Evolutionary conservation across 2,329 filamentous ascomycete genomes (phyloP).

Genomic region (Harringtonia lauricola): DNA sequence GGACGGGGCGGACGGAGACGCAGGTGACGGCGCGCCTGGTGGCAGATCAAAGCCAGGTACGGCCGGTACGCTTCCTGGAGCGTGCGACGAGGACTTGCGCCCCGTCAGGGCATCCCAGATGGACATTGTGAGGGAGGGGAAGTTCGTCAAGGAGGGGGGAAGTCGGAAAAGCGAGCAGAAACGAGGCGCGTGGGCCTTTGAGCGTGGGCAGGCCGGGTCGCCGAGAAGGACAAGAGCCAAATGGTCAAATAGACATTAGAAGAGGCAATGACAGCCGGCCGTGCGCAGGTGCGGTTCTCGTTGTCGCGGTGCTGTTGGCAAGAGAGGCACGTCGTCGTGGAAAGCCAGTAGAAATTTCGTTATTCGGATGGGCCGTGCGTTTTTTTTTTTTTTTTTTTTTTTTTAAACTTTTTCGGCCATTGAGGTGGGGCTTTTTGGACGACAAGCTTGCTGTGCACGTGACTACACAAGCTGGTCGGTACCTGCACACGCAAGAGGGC

Average conservation of each 20-base stretch:
- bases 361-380: constrained; percentile 7
- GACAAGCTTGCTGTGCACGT: too few species aligned
- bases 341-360: constrained; percentile 6
- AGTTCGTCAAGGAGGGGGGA: background rate
- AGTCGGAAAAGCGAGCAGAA: background rate
- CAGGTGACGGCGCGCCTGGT: constrained; percentile 15
- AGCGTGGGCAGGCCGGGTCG: too few species aligned
- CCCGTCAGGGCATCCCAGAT: constrained; percentile 53
- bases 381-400: constrained; percentile 3
- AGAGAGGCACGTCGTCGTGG: background rate
- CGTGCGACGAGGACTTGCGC: constrained; percentile 31
- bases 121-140: constrained; percentile 28
- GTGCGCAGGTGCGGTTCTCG: too few species aligned
- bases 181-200: background rate
- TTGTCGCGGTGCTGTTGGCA: background rate
- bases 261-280: background rate
- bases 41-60: constrained; percentile 25
- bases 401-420: too few species aligned
- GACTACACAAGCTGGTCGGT: too few species aligned
- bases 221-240: too few species aligned
- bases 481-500: too few species aligned
- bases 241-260: background rate
- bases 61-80: constrained; percentile 16
- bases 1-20: constrained; percentile 25
- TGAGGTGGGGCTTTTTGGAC: too few species aligned